A percentile compares a stretch with the other conserved stretches of the same genome.
Evolutionary conservation across 305 asterid genomes (phyloP).

Genomic region (Fraxinus nigra): DNA sequence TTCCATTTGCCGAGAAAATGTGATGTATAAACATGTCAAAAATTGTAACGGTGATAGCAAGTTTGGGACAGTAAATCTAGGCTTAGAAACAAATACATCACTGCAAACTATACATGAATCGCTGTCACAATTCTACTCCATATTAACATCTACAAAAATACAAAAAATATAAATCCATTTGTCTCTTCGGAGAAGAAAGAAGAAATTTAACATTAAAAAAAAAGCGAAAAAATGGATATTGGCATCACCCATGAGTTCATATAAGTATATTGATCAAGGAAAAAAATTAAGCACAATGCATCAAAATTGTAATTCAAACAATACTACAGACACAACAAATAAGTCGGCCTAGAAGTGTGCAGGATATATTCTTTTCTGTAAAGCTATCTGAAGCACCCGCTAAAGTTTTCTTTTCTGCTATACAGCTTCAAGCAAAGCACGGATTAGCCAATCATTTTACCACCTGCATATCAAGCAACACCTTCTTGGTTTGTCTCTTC

Average conservation of each 20-base stretch:
- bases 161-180: conserved; percentile 20
- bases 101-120: conserved; percentile 10
- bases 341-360: conserved; percentile 2
- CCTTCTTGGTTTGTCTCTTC: neutral
- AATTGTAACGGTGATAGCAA: neutral
- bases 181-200: conserved; percentile 15
- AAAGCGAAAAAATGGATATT: neutral
- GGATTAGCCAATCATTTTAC: conserved; percentile 9
- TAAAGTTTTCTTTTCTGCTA: neutral
- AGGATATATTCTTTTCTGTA: neutral
- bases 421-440: conserved; percentile 7
- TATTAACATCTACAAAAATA: conserved; percentile 29
- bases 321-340: conserved; percentile 22
- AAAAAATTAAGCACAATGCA: conserved; percentile 13
- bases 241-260: neutral
- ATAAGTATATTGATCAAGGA: neutral
- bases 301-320: conserved; percentile 39
- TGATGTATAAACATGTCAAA: neutral
- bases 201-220: conserved; percentile 21
- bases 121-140: conserved; percentile 22
- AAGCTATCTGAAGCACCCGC: neutral
- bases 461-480: conserved; percentile 23
- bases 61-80: neutral
- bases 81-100: neutral
- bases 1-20: neutral